Conservation (phyloP, 305 asterid species). For the Solanum aculeatissimum region DNA sequence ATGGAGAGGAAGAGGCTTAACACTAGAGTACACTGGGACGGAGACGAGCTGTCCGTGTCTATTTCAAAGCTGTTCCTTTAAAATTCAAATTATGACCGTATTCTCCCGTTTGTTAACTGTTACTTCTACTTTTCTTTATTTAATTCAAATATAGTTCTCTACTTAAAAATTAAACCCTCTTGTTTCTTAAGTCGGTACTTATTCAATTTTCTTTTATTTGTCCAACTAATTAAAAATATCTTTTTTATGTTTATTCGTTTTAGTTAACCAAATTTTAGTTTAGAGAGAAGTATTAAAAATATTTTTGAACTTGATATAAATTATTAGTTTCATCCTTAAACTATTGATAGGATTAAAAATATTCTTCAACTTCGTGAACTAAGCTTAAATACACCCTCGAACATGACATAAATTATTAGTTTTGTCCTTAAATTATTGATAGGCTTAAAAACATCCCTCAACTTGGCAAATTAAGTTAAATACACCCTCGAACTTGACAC, state of each 20-base stretch:
- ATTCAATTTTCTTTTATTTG: not conserved
- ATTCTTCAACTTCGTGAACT: no score
- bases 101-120: conserved; percentile 15
- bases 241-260: not conserved
- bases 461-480: no score
- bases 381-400: no score
- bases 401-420: no score
- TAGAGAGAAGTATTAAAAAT: no score
- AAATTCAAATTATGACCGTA: conserved; percentile 45
- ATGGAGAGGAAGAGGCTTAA: not conserved
- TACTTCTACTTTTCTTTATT: not conserved
- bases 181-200: not conserved
- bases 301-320: no score
- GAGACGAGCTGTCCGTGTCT: conserved; percentile 51
- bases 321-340: no score
- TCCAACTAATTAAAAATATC: not conserved
- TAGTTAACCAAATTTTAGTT: no score
- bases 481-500: no score
- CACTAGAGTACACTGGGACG: conserved; percentile 35
- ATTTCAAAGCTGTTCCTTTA: not conserved
- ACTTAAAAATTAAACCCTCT: not conserved
- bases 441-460: no score
- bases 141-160: not conserved
- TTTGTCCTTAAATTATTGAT: no score
- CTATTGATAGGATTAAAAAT: no score